These are phyloP conservation scores for Suhomyces guaymorum DNA, from an alignment of 1,139 yeast genomes.

Conservation along the genomic window DNA sequence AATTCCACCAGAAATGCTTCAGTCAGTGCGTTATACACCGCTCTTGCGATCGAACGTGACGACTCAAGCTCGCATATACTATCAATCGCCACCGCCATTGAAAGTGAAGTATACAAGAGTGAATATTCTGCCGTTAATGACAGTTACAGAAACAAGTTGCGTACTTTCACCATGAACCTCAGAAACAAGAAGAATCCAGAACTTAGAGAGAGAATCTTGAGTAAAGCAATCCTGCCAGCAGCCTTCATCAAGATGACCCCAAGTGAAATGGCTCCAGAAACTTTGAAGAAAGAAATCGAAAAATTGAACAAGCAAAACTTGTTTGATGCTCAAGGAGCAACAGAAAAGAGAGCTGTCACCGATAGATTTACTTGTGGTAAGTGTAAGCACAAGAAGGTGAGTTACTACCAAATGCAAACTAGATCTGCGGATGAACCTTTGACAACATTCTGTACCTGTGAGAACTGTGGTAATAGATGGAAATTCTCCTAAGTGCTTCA, in stretches of 20 bases:
- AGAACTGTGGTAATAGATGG: slow-evolving; percentile 97
- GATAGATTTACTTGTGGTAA: slow-evolving; percentile 97
- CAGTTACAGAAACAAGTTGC: slow-evolving; percentile 73
- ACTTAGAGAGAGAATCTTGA: slow-evolving; percentile 65
- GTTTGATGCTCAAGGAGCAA: slow-evolving; percentile 98
- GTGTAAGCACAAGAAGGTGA: slow-evolving; percentile 94
- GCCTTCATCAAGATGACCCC: slow-evolving; percentile 80
- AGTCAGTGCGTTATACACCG: slow-evolving; percentile 80
- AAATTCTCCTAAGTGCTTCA: slow-evolving; percentile 74
- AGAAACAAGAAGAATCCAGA: slow-evolving; percentile 89
- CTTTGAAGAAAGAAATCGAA: slow-evolving; percentile 80
- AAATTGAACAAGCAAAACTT: slow-evolving; percentile 84
- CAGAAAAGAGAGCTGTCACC: slow-evolving; percentile 91
- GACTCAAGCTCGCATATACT: slow-evolving; percentile 56
- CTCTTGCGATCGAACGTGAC: slow-evolving; percentile 78
- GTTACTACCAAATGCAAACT: slow-evolving; percentile 96
- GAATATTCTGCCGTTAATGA: slow-evolving; percentile 59
- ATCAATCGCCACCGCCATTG: slow-evolving; percentile 68
- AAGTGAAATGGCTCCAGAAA: slow-evolving; percentile 92
- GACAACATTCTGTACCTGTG: slow-evolving; percentile 97
- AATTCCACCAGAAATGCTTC: slow-evolving; percentile 84
- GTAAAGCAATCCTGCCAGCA: slow-evolving; percentile 63
- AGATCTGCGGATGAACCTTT: slow-evolving; percentile 98
- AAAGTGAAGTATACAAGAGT: slow-evolving; percentile 61
- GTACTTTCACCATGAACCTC: slow-evolving; percentile 81